phyloP scores from a whole-genome alignment of 2,329 filamentous ascomycete species.

The Rhytidhysteron rufulum region DNA sequence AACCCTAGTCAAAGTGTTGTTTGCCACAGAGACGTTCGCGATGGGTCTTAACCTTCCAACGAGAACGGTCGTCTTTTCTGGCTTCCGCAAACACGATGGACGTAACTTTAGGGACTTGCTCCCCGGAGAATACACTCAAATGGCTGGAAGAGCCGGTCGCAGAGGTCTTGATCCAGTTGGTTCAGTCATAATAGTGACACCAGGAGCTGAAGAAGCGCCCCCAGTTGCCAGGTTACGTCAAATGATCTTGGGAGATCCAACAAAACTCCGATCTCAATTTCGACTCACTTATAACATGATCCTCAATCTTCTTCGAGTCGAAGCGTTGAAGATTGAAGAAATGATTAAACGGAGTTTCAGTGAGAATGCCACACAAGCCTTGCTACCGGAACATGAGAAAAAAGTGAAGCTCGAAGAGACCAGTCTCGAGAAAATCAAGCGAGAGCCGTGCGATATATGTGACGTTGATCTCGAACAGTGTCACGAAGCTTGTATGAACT shows the following conservation, averaged over 20 bases:
- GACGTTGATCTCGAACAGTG: slow-evolving; percentile 75
- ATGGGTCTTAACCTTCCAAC: slow-evolving; percentile 97
- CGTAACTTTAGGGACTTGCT: slow-evolving; percentile 86
- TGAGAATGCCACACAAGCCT: slow-evolving; percentile 91
- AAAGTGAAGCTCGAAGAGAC: slow-evolving; percentile 89
- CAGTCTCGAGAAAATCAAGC: slow-evolving; percentile 83
- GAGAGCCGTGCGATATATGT: slow-evolving; percentile 78
- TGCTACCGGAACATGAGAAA: slow-evolving; percentile 93
- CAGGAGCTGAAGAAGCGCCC: slow-evolving; percentile 81
- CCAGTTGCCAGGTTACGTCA: slow-evolving; percentile 77
- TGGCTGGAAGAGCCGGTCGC: slow-evolving; percentile 92
- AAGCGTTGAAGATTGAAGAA: slow-evolving; percentile 96
- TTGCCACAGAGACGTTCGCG: slow-evolving; percentile 96
- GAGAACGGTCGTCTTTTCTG: slow-evolving; percentile 94
- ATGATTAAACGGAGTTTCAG: slow-evolving; percentile 99
- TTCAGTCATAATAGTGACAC: slow-evolving; percentile 84
- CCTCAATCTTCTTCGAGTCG: slow-evolving; percentile 86
- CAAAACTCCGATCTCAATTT: slow-evolving; percentile 93
- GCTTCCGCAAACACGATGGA: slow-evolving; percentile 93
- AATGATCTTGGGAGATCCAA: slow-evolving; percentile 95
- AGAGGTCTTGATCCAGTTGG: slow-evolving; percentile 90
- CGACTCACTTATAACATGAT: slow-evolving; percentile 99
- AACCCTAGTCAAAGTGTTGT: slow-evolving; percentile 92
- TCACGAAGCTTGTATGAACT: slow-evolving; percentile 78
- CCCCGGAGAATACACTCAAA: slow-evolving; percentile 96